Percentiles rank a stretch among this genome's conserved stretches.
Conservation (phyloP, 2,329 filamentous ascomycete species). For the Moelleriella libera region DNA sequence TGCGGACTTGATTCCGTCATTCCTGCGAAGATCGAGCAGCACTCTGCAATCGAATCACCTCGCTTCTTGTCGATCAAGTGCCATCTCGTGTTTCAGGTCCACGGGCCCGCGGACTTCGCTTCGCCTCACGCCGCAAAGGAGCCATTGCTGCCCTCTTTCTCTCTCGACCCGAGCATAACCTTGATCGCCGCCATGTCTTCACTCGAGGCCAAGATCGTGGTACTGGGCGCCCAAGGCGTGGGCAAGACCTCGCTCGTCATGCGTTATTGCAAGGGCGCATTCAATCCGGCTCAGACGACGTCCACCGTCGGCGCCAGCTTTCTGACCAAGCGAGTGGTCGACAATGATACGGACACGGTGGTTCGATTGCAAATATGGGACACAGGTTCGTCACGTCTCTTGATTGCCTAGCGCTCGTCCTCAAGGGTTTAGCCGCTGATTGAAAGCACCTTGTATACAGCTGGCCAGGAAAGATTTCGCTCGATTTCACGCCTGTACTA, state of each 20-base stretch:
- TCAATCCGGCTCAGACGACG: conserved; percentile 47
- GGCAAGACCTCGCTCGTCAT: conserved; percentile 69
- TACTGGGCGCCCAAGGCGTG: conserved; percentile 66
- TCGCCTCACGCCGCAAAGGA: not conserved
- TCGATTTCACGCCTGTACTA: conserved; percentile 95
- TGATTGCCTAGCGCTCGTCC: not conserved
- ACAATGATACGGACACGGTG: conserved; percentile 71
- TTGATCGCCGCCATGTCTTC: conserved; percentile 31
- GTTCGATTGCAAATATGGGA: conserved; percentile 96
- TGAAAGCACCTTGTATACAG: conserved; percentile 15
- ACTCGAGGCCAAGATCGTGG: conserved; percentile 69
- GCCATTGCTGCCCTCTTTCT: not conserved
- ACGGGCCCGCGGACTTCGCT: not conserved
- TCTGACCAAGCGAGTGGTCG: conserved; percentile 65
- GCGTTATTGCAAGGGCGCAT: conserved; percentile 60
- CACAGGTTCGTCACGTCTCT: conserved; percentile 39
- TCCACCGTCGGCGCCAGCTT: conserved; percentile 73
- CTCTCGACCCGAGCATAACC: not conserved
- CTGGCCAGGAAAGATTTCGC: conserved; percentile 88
- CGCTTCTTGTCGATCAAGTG: not conserved
- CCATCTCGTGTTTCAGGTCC: not conserved
- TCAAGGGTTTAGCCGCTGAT: not conserved
- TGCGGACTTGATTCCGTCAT: not conserved
- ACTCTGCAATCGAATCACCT: not conserved
- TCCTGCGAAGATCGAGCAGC: not conserved